These are phyloP conservation scores for Barnettozyma botsteinii DNA, from an alignment of 805 yeast genomes.

Conservation along the genomic window DNA sequence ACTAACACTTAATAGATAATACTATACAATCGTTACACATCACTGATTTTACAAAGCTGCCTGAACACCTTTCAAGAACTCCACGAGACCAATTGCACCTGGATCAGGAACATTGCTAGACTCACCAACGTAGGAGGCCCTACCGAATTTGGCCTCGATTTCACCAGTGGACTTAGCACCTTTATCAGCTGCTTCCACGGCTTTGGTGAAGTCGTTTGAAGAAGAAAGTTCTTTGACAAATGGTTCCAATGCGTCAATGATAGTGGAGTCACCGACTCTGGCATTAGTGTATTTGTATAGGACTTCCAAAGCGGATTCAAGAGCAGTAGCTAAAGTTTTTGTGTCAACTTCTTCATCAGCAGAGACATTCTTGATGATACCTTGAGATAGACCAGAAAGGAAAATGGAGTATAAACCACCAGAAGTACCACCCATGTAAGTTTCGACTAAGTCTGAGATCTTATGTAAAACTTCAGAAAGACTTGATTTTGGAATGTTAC, in stretches of 20 bases:
- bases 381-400: slow-evolving; percentile 67
- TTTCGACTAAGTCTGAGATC: slow-evolving; percentile 79
- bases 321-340: slow-evolving; percentile 40
- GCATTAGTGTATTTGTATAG: slow-evolving; percentile 85
- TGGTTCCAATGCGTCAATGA: slow-evolving; percentile 86
- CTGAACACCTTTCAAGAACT: slow-evolving; percentile 36
- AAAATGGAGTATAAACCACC: slow-evolving; percentile 90
- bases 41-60: slow-evolving; percentile 15
- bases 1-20: no score
- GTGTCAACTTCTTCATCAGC: slow-evolving; percentile 27
- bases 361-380: slow-evolving; percentile 30
- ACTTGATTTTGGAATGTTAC: slow-evolving; percentile 33
- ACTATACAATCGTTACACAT: no score
- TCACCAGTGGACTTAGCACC: slow-evolving; percentile 76
- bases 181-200: slow-evolving; percentile 60
- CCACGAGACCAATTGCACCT: slow-evolving; percentile 86
- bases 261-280: slow-evolving; percentile 80
- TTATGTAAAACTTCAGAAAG: slow-evolving; percentile 55
- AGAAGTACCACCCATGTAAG: slow-evolving; percentile 95
- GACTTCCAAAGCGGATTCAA: slow-evolving; percentile 58
- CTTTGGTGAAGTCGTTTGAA: slow-evolving; percentile 48
- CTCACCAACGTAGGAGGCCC: slow-evolving; percentile 92
- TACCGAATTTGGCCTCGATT: slow-evolving; percentile 81
- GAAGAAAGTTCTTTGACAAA: slow-evolving; percentile 58
- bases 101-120: slow-evolving; percentile 74